A percentile compares a stretch with the other conserved stretches of the same genome.
Evolutionary conservation across 2,329 filamentous ascomycete species (phyloP).

Genomic region (Spiromastix sp.): DNA sequence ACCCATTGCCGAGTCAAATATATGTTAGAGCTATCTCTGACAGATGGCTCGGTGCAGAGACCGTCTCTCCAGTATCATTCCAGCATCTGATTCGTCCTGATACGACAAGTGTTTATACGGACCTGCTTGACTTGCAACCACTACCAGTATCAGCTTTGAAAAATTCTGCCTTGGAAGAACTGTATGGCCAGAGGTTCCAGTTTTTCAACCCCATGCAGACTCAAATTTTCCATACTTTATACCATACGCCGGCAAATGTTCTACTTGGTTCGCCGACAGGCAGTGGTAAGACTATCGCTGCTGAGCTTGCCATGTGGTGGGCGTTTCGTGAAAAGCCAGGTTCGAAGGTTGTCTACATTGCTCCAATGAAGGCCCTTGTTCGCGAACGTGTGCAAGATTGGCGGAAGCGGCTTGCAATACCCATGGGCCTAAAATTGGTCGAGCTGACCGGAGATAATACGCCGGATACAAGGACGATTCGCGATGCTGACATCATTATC

Average conservation of each 20-base stretch:
- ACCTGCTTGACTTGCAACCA: conserved; percentile 83
- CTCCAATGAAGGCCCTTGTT: conserved; percentile 97
- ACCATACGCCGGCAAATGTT: conserved; percentile 85
- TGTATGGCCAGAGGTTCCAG: conserved; percentile 81
- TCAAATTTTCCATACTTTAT: conserved; percentile 93
- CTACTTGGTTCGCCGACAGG: conserved; percentile 91
- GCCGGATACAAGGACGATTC: conserved; percentile 88
- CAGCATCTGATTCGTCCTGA: conserved; percentile 96
- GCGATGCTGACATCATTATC: conserved; percentile 93
- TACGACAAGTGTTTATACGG: conserved; percentile 94
- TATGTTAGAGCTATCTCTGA: conserved; percentile 93
- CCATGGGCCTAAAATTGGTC: conserved; percentile 81
- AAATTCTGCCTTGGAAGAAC: conserved; percentile 74
- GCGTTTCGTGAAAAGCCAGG: conserved; percentile 89
- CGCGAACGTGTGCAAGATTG: conserved; percentile 95
- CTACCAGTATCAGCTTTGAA: conserved; percentile 78
- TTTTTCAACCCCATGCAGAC: conserved; percentile 99
- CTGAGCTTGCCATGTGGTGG: conserved; percentile 99
- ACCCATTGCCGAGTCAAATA: conserved; percentile 88
- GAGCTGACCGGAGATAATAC: conserved; percentile 98
- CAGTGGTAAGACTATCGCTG: conserved; percentile 93
- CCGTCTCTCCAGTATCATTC: conserved; percentile 89
- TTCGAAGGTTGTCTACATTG: conserved; percentile 97
- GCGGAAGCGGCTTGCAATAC: conserved; percentile 67
- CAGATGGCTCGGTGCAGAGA: conserved; percentile 92